Conservation (phyloP, 345 rosid species). For the Trapa bicornis region DNA sequence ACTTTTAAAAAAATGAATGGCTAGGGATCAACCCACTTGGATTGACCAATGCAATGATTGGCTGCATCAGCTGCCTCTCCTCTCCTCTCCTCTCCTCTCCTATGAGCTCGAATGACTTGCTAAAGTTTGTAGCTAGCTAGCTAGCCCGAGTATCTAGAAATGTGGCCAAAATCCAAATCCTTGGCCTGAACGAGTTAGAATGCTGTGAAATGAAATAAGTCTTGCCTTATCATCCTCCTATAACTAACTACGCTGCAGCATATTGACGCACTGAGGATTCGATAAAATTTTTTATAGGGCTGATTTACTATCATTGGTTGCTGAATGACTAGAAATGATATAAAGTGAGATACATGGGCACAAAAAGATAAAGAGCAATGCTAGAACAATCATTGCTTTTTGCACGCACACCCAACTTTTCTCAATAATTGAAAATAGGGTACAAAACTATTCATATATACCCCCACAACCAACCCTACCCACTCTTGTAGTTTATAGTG, state of each 20-base stretch:
- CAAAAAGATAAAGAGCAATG: not conserved
- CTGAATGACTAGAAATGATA: not conserved
- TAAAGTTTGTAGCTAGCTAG: not conserved
- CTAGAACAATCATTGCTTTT: not conserved
- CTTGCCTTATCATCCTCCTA: too few relatives aligned
- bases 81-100: slow-evolving; percentile 3
- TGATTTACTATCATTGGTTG: not conserved
- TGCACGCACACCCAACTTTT: slow-evolving; percentile 24
- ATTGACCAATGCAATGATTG: slow-evolving; percentile 34
- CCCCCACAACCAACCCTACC: slow-evolving; percentile 18
- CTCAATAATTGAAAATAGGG: slow-evolving; percentile 15
- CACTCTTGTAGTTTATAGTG: slow-evolving; percentile 19
- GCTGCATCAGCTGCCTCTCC: slow-evolving; percentile 4
- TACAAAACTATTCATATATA: slow-evolving; percentile 32
- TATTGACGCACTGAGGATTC: not conserved
- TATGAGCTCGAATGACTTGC: slow-evolving; percentile 17
- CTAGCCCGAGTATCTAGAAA: not conserved
- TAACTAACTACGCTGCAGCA: not conserved
- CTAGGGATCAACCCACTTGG: slow-evolving; percentile 40
- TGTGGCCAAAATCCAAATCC: too few relatives aligned
- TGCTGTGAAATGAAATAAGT: too few relatives aligned
- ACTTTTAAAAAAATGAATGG: slow-evolving; percentile 16
- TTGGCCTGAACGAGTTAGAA: too few relatives aligned
- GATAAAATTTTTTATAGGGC: not conserved
- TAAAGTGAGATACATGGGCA: not conserved